These are phyloP conservation scores for Kokia cookei DNA, from an alignment of 441 rosid genomes.

Conservation along the genomic window DNA sequence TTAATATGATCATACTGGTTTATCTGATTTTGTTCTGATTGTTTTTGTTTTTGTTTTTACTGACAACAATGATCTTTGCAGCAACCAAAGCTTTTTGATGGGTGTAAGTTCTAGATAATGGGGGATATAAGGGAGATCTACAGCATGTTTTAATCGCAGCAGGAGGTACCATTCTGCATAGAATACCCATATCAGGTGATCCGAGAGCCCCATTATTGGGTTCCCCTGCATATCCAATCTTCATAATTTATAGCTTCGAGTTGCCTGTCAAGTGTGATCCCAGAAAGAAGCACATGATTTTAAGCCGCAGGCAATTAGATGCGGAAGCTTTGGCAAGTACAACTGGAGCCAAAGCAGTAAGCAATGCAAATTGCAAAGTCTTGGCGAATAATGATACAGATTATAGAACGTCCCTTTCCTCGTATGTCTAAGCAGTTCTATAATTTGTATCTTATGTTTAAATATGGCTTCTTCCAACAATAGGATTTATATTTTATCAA, in stretches of 20 bases:
- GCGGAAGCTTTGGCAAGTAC: conserved; percentile 64
- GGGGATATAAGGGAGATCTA: conserved; percentile 77
- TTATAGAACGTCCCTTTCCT: neutral
- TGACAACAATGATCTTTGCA: conserved; percentile 23
- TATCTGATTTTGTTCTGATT: neutral
- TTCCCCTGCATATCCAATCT: conserved; percentile 28
- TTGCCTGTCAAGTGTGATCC: conserved; percentile 31
- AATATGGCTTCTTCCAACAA: neutral
- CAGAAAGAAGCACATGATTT: conserved; percentile 32
- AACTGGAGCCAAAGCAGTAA: conserved; percentile 56
- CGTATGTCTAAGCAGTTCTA: neutral
- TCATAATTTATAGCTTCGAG: conserved; percentile 66
- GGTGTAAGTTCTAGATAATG: conserved; percentile 46
- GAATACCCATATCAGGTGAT: conserved; percentile 49
- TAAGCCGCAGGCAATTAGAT: conserved; percentile 37
- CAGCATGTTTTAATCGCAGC: conserved; percentile 65
- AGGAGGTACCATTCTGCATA: conserved; percentile 61
- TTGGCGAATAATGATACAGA: neutral
- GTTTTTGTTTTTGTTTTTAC: neutral
- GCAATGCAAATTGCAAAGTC: conserved; percentile 51
- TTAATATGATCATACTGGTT: neutral
- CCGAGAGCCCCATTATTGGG: conserved; percentile 3
- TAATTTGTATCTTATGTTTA: neutral
- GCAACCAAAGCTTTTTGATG: conserved; percentile 67
- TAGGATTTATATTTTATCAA: neutral